phyloP scores from a whole-genome alignment of 2,329 filamentous ascomycete species.

The Acrodontium crateriforme region DNA sequence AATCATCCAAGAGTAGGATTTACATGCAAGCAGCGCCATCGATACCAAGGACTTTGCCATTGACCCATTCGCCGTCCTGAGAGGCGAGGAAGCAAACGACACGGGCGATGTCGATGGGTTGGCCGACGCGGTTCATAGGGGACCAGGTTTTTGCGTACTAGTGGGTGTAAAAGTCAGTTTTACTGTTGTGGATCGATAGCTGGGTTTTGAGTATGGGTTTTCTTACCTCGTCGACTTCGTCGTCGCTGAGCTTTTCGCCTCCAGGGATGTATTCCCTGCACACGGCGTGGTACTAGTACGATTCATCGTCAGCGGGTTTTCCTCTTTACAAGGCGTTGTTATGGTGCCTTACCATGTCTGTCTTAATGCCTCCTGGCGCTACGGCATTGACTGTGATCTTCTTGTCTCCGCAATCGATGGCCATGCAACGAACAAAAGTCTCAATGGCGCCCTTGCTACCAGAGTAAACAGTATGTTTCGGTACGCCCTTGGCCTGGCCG shows the following conservation, averaged over 20 bases:
- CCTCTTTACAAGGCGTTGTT: too few relatives aligned
- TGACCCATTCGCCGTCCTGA: conserved; percentile 44
- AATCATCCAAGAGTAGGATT: too few relatives aligned
- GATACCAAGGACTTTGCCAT: conserved; percentile 40
- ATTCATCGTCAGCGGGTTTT: too few relatives aligned
- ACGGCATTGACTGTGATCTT: conserved; percentile 48
- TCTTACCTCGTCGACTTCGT: conserved; percentile 42
- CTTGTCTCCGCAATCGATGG: conserved; percentile 41
- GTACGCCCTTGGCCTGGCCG: conserved; percentile 42
- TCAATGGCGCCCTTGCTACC: conserved; percentile 41
- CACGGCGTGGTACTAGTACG: conserved; percentile 50
- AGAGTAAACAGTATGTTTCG: conserved; percentile 41
- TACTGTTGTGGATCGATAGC: not conserved
- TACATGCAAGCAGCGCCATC: conserved; percentile 28
- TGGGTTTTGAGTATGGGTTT: too few relatives aligned
- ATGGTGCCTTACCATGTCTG: too few relatives aligned
- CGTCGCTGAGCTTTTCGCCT: conserved; percentile 41
- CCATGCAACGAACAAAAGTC: conserved; percentile 42
- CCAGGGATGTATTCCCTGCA: conserved; percentile 50
- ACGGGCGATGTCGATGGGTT: conserved; percentile 54
- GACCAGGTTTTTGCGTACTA: conserved; percentile 51
- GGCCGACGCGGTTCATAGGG: conserved; percentile 50
- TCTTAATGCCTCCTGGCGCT: conserved; percentile 42
- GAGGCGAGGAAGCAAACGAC: conserved; percentile 47
- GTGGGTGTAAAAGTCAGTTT: not conserved